Evolutionary conservation across 192 early-diverging fungal species (phyloP), one percentile per base, ranked within the genome.

Genomic region (Backusella circina): DNA sequence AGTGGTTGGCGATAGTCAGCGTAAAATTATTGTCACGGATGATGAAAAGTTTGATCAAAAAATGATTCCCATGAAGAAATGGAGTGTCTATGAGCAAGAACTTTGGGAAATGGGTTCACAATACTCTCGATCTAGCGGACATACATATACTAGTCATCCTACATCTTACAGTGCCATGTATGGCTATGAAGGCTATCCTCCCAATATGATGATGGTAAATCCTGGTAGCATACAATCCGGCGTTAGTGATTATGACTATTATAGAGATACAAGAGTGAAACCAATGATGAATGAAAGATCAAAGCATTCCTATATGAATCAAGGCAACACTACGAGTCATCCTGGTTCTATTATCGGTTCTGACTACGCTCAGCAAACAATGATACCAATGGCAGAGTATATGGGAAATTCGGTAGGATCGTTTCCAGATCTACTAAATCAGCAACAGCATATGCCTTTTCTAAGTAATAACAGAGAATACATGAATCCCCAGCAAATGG

Each of bases 11-110:
- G 90, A 91, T 32, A 86, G 86, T 37, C 87, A 86, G 70, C 86
- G 83, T 54, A 89, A 91, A 73, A 85, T 88, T 30, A 88, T 88
- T 74, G 81, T 87, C 23, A 83, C 85, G 28, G 92, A 93, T 61
- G 91, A 93, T 18, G 93, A 94, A 72, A 85, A 92, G 75, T 97
- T 96, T 79, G 92, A 98, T 79, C 93, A 95, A 30, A 88, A 88
- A 74, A 88, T 88, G 76, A 95, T 98, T 67, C 93, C 93, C 9
- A 81, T 93, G 78, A 93, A 93, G 80, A 91, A 91, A 76, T 98
- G 95, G 95, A 88, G 90, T 54, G 92, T 93, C 32, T 96, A 92
- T 74, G 95, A 97, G 81, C 90, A 88, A 70, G 94, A 91, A 71
- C 75, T 91, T 66, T 91, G 91, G 90, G 90, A 93, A 75, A 83